Evolutionary conservation across 2,329 filamentous ascomycete species (phyloP).

Genomic region (Colletotrichum cordylinicola): DNA sequence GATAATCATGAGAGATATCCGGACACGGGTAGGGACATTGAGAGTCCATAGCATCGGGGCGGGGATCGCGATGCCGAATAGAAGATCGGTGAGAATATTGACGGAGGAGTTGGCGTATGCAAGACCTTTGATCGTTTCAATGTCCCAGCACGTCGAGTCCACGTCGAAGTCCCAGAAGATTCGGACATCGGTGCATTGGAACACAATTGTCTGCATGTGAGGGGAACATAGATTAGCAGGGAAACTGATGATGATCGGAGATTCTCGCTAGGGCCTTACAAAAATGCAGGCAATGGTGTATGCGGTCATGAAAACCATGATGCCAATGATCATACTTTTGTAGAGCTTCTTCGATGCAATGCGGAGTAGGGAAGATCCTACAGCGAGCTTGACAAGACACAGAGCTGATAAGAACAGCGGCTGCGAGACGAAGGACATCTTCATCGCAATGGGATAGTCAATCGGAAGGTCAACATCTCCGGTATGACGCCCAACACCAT

Average conservation of each 20-base stretch:
- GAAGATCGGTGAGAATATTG: slow-evolving; percentile 40
- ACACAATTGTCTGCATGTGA: slow-evolving; percentile 42
- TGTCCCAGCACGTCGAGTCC: slow-evolving; percentile 46
- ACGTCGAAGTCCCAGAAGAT: slow-evolving; percentile 48
- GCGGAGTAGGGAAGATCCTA: slow-evolving; percentile 45
- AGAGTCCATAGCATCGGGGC: slow-evolving; percentile 43
- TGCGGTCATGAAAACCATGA: slow-evolving; percentile 41
- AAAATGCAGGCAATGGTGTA: slow-evolving; percentile 41
- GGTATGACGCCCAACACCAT: slow-evolving; percentile 51
- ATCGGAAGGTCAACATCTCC: slow-evolving; percentile 40
- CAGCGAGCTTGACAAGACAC: slow-evolving; percentile 46
- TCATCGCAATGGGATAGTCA: slow-evolving; percentile 40
- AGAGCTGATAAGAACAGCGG: slow-evolving; percentile 47
- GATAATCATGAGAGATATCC: slow-evolving; percentile 43
- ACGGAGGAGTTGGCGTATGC: slow-evolving; percentile 46
- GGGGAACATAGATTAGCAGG: not conserved
- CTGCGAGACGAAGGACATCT: slow-evolving; percentile 49
- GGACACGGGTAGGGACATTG: slow-evolving; percentile 46
- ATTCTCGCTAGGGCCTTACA: slow-evolving; percentile 25
- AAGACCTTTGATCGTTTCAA: slow-evolving; percentile 42
- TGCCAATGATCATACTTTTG: slow-evolving; percentile 37
- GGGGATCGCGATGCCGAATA: slow-evolving; percentile 44
- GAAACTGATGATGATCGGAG: not conserved
- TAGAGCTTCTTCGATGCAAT: slow-evolving; percentile 43
- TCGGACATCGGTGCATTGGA: slow-evolving; percentile 53